These are phyloP conservation scores for Ganoderma leucocontextum DNA, from an alignment of 1,284 basidiomycete species.

Conservation along the genomic window DNA sequence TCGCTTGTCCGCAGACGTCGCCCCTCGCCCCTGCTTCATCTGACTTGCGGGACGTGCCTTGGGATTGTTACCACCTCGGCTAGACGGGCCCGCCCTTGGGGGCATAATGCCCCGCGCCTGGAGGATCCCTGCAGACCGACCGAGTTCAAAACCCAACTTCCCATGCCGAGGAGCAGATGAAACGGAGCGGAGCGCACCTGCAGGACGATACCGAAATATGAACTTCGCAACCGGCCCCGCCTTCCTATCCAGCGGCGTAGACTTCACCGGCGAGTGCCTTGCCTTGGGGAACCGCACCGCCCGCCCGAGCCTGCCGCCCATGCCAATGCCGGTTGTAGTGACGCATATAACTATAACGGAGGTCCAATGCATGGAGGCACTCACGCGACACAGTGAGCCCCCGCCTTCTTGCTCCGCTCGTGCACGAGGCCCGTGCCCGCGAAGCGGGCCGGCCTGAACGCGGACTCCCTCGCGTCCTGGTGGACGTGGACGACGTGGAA, in stretches of 20 bases:
- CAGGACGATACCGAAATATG: slow-evolving; percentile 25
- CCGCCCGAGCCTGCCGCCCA: slow-evolving; percentile 11
- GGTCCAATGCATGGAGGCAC: neutral
- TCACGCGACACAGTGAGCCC: slow-evolving; percentile 32
- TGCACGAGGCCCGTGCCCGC: slow-evolving; percentile 23
- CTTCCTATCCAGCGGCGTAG: slow-evolving; percentile 11
- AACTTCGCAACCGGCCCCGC: slow-evolving; percentile 18
- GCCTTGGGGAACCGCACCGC: neutral
- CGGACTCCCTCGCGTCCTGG: neutral
- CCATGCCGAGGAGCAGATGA: neutral
- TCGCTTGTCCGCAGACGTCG: neutral
- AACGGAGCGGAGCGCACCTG: slow-evolving; percentile 13
- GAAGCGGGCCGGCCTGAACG: slow-evolving; percentile 12
- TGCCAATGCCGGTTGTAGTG: neutral
- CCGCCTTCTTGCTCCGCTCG: slow-evolving; percentile 34
- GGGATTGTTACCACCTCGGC: neutral
- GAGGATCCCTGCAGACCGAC: slow-evolving; percentile 16
- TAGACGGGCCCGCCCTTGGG: neutral
- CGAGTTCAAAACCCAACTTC: neutral
- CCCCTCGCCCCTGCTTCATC: neutral
- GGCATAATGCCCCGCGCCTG: slow-evolving; percentile 29
- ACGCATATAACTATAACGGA: too few species aligned
- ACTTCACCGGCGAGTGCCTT: neutral
- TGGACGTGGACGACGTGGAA: slow-evolving; percentile 16
- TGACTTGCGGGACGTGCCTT: slow-evolving; percentile 4